Conservation (phyloP, 2,329 filamentous ascomycete genomes). For the Ambrosiella cleistominuta region DNA sequence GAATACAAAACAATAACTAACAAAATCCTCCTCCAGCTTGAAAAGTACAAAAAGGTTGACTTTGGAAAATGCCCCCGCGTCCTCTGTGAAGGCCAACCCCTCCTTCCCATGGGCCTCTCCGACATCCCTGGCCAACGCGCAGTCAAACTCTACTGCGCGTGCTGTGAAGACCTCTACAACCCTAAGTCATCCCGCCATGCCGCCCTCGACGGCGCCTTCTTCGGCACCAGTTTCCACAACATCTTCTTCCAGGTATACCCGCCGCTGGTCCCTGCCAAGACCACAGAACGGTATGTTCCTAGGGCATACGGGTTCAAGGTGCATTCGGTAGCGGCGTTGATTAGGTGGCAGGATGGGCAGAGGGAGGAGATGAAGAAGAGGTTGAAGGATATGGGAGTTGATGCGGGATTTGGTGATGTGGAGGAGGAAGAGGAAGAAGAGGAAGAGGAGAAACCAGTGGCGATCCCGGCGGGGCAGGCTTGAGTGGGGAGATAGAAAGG, state of each 20-base stretch:
- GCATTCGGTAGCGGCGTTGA: conserved; percentile 70
- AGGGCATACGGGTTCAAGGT: conserved; percentile 91
- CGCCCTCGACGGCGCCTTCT: conserved; percentile 92
- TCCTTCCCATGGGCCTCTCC: conserved; percentile 86
- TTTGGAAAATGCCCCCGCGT: conserved; percentile 97
- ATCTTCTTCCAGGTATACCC: conserved; percentile 98
- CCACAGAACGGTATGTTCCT: conserved; percentile 68
- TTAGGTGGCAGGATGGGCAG: conserved; percentile 75
- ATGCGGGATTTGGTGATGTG: conserved; percentile 57
- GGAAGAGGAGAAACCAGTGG: conserved; percentile 17
- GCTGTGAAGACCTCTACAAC: conserved; percentile 97
- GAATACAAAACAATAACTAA: conserved; percentile 1
- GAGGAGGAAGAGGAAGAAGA: conserved; percentile 48
- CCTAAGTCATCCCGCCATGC: conserved; percentile 94
- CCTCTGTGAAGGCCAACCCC: conserved; percentile 79
- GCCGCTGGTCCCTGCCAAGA: conserved; percentile 72
- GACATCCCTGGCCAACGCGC: conserved; percentile 76
- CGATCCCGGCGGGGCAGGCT: too few species aligned
- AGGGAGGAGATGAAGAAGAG: conserved; percentile 68
- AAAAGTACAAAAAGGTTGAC: conserved; percentile 96
- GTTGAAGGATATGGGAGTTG: conserved; percentile 40
- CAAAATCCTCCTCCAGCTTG: conserved; percentile 44
- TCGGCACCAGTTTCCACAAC: conserved; percentile 95
- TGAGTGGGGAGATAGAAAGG: too few species aligned
- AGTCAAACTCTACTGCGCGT: conserved; percentile 91